phyloP scores from a whole-genome alignment of 2,329 filamentous ascomycete species.

The Pseudogymnoascus sp. region DNA sequence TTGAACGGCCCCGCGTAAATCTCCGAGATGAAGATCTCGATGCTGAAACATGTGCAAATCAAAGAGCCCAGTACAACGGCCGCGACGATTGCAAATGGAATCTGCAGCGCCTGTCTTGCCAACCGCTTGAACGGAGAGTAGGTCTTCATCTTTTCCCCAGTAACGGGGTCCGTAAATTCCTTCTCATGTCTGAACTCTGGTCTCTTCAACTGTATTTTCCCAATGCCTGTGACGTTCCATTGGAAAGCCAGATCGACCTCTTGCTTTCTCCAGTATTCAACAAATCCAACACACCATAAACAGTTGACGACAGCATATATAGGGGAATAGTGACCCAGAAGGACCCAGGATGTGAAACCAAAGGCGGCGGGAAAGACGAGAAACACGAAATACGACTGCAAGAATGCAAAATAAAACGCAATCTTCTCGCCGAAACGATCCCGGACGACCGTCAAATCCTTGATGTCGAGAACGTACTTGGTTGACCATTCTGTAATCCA shows the following conservation, averaged over 20 bases:
- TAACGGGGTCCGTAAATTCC: slow-evolving; percentile 67
- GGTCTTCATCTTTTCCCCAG: slow-evolving; percentile 52
- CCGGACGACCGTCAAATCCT: slow-evolving; percentile 66
- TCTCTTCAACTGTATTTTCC: slow-evolving; percentile 68
- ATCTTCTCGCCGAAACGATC: slow-evolving; percentile 75
- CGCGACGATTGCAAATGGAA: slow-evolving; percentile 72
- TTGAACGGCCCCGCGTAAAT: slow-evolving; percentile 88
- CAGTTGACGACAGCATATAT: slow-evolving; percentile 71
- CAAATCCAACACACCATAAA: slow-evolving; percentile 83
- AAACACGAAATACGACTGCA: slow-evolving; percentile 84
- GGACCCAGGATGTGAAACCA: slow-evolving; percentile 67
- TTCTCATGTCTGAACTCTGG: slow-evolving; percentile 73
- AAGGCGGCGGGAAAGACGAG: slow-evolving; percentile 73
- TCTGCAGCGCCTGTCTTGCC: slow-evolving; percentile 53
- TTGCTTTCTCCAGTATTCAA: slow-evolving; percentile 94
- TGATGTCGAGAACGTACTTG: slow-evolving; percentile 57
- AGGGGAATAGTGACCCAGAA: slow-evolving; percentile 78
- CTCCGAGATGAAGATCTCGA: slow-evolving; percentile 93
- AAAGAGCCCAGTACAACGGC: slow-evolving; percentile 66
- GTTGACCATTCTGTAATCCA: slow-evolving; percentile 70
- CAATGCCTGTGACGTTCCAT: slow-evolving; percentile 84
- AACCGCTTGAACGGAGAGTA: slow-evolving; percentile 58
- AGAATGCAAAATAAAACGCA: slow-evolving; percentile 92
- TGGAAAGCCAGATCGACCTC: slow-evolving; percentile 77
- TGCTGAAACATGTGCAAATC: slow-evolving; percentile 79